Base-by-base conservation (phyloP, 306 rosid species). In the Fagus crenata region DNA sequence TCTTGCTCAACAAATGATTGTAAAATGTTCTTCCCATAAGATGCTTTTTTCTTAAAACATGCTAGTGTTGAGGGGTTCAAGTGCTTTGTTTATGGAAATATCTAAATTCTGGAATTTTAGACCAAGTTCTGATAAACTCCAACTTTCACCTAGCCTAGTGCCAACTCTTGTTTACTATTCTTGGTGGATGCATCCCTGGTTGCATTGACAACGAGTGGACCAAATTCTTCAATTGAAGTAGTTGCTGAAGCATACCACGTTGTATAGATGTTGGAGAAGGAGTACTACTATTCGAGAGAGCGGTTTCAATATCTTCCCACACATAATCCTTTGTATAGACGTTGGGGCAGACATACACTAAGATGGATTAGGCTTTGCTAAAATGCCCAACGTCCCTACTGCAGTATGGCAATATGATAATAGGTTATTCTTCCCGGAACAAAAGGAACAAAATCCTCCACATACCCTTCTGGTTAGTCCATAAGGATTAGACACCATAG, bases 131-230 rank as follows among this genome's bases (percentile, higher is more conserved):
- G 78, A 61, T 54, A 56, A 73, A 39, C 69, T 55, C 40, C 22
- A 39, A 73, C 53, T 73, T 75, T 49, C 18, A 1, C 18, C 49
- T 67, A 18, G 35, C 32, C 32, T 6, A 8, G 5, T 8, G 36
- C 64, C 67, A 37, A 39, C n/a, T 77, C 67, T 67, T 67, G 22
- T n/a, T 53, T 58, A 31, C 7, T 53, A 63, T 75, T 63, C 61
- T 75, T 46, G 51, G 35, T 32, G 72, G 71, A 75, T 53, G 56
- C 37, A 77, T 40, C n/a, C 74, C 22, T 31, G 5, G 53, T 53
- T 35, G 18, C 31, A 53, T 77, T 68, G 68, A 68, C 37, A 53
- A 67, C 0, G 15, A 63, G 9, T 7, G 31, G 54, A 40, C 77
- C 39, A 56, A 55, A 56, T 55, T 55, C 40, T 74, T 74, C 58